Conservation (phyloP, 306 rosid genomes). For the Vigna mungo region DNA sequence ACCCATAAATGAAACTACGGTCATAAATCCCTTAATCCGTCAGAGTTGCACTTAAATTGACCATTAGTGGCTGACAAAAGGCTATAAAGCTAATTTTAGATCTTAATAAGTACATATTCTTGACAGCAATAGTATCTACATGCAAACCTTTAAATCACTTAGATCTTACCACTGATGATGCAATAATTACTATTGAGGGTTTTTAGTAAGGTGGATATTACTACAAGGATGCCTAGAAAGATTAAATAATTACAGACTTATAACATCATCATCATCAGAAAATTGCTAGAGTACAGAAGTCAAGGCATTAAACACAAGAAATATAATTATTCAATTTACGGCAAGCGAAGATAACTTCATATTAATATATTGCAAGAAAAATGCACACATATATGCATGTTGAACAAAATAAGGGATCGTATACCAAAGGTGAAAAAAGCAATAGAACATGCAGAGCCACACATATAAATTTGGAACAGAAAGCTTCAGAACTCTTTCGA, state of each 20-base stretch:
- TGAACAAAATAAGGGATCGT: constrained; percentile 31
- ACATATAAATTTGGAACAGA: constrained; percentile 97
- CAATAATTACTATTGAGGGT: background rate
- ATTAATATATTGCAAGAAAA: background rate
- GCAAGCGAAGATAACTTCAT: constrained; percentile 29
- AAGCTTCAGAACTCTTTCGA: constrained; percentile 96
- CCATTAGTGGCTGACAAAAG: background rate
- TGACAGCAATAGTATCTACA: background rate
- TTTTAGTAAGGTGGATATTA: constrained; percentile 24
- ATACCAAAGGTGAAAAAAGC: constrained; percentile 96
- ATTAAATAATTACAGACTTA: constrained; percentile 12
- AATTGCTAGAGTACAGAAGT: constrained; percentile 25
- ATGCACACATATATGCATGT: constrained; percentile 15
- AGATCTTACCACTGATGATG: constrained; percentile 8
- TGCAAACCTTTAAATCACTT: constrained; percentile 10
- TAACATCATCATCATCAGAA: constrained; percentile 5
- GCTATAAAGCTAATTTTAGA: background rate
- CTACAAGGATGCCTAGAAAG: constrained; percentile 26
- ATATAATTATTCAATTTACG: constrained; percentile 31
- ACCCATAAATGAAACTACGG: background rate
- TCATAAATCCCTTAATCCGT: constrained; percentile 16
- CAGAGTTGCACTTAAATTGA: background rate
- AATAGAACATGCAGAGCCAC: constrained; percentile 99
- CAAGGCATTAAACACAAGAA: constrained; percentile 17
- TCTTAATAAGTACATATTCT: background rate